phyloP scores from a whole-genome alignment of 1,284 basidiomycete genomes.

The Boletellus sp. region DNA sequence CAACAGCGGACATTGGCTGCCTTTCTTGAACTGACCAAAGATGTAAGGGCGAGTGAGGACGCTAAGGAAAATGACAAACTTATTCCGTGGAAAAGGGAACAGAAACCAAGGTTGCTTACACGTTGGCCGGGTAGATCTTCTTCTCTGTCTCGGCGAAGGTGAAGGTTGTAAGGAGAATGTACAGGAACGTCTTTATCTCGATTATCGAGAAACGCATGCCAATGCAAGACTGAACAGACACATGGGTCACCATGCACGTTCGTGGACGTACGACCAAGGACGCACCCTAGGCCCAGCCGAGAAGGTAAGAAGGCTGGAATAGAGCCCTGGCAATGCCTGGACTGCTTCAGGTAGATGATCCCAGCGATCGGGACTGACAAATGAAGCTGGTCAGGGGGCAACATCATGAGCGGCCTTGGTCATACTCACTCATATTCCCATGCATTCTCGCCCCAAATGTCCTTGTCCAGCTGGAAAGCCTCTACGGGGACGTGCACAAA shows the following conservation, averaged over 20 bases:
- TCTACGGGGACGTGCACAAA: constrained; percentile 75
- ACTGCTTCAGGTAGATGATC: constrained; percentile 66
- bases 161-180: constrained; percentile 65
- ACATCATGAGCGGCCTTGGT: background rate
- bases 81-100: no score
- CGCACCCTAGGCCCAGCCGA: constrained; percentile 75
- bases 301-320: constrained; percentile 68
- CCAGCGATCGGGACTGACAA: constrained; percentile 71
- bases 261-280: constrained; percentile 4
- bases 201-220: constrained; percentile 76
- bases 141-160: constrained; percentile 53
- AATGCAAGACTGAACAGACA: constrained; percentile 61
- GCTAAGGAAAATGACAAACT: constrained; percentile 33
- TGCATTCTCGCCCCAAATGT: constrained; percentile 72
- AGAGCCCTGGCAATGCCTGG: constrained; percentile 60
- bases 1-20: constrained; percentile 65
- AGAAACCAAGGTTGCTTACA: constrained; percentile 44
- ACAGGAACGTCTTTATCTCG: constrained; percentile 75
- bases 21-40: constrained; percentile 53
- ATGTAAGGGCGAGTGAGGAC: constrained; percentile 73
- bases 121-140: constrained; percentile 63
- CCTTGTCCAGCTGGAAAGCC: constrained; percentile 71
- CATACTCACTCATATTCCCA: constrained; percentile 69
- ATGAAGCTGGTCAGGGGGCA: background rate
- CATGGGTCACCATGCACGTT: background rate